Evolutionary conservation across 2,329 filamentous ascomycete genomes (phyloP), one percentile per base, ranked within the genome.

Genomic region (Thielaviopsis ethacetica): DNA sequence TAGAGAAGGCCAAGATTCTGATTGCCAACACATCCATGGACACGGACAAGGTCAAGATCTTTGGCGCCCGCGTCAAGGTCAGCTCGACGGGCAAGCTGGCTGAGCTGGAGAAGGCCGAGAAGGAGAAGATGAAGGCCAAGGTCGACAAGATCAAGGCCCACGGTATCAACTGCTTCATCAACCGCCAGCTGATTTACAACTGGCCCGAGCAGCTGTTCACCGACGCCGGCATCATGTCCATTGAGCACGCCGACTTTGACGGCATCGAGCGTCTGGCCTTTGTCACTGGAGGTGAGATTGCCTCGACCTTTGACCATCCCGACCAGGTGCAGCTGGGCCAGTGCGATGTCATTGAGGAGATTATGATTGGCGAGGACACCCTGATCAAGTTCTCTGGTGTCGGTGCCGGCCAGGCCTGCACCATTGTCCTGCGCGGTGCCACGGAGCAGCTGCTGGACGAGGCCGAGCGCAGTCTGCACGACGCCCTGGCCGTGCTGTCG

Each of bases 41-140:
- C 73, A 98, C 93, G 41, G 93, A 98, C 75, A 98, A 98, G 79
- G 88, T 98, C 76, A 98, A 98, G 81, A 97, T 98, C 67, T 98
- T 98, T 67, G 93, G 93, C 63, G 93, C 93, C 17, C 83, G 91
- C 61, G 89, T 98, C 67, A 97, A 97, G 80, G 93, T 98, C 62
- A 87, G 88, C 65, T 91, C 89, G 34, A 98, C 93, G 2, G 89
- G 89, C 71, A 96, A 97, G 78, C 81, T 98, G 55, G 93, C 93
- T n/a, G 93, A 98, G 68, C 78, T 98, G 58, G 93, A 98, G 73
- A 95, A 94, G 80, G 93, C 93, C 5, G 93, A 97, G 77, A 86
- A 89, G 67, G 93, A 98, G 67, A 97, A 97, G 84, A 98, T 98
- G 93, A 94, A 91, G 79, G 86, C 88, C 64, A 98, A 98, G 81